Conservation (phyloP, 768 basidiomycete genomes). For the Sistotremastrum suecicum region DNA sequence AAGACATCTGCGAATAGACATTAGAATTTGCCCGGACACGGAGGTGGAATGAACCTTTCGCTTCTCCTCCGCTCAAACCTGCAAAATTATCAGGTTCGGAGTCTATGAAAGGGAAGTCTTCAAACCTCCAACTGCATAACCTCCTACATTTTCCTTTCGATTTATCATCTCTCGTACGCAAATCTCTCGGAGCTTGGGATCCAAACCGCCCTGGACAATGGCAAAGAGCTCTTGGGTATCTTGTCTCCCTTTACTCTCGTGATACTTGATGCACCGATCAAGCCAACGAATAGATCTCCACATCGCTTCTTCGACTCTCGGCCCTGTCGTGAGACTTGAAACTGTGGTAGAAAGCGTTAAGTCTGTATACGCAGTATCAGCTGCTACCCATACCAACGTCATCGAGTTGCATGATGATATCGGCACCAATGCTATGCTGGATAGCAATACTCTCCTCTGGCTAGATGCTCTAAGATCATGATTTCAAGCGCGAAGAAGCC, state of each 20-base stretch:
- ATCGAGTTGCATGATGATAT: slow-evolving; percentile 92
- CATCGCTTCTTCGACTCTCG: slow-evolving; percentile 81
- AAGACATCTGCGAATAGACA: slow-evolving; percentile 43
- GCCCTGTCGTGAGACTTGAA: slow-evolving; percentile 64
- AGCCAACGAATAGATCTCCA: slow-evolving; percentile 80
- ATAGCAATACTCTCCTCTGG: slow-evolving; percentile 87
- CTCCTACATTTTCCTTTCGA: slow-evolving; percentile 63
- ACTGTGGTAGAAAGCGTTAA: slow-evolving; percentile 28
- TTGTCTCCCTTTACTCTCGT: slow-evolving; percentile 51
- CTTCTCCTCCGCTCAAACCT: slow-evolving; percentile 73
- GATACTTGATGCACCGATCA: slow-evolving; percentile 71
- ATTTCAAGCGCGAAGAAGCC: slow-evolving; percentile 2
- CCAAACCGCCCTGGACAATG: slow-evolving; percentile 82
- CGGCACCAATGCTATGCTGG: slow-evolving; percentile 82
- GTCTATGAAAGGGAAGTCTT: neutral
- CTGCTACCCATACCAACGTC: slow-evolving; percentile 55
- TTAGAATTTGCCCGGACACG: neutral
- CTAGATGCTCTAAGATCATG: slow-evolving; percentile 20
- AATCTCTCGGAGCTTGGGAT: slow-evolving; percentile 50
- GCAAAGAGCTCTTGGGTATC: slow-evolving; percentile 76
- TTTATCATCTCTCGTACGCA: slow-evolving; percentile 76
- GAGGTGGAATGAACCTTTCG: slow-evolving; percentile 45
- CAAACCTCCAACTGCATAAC: slow-evolving; percentile 75
- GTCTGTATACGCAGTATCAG: neutral
- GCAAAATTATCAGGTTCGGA: neutral